phyloP scores from a whole-genome alignment of 1,139 yeast species.

The Pichia sp. region DNA sequence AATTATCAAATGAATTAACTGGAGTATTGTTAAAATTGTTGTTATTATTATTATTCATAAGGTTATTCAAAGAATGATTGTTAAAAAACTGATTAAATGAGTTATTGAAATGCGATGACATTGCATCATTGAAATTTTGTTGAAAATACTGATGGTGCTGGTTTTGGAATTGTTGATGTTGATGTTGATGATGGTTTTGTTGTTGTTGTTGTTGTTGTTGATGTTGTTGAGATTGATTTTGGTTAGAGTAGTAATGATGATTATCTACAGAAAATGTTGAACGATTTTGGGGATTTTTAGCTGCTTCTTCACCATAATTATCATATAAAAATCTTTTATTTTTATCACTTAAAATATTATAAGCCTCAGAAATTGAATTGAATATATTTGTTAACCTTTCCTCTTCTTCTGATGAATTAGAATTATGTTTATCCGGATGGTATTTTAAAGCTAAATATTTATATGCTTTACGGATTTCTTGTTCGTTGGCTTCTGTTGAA shows the following conservation, averaged over 20 bases:
- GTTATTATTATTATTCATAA: slow-evolving; percentile 2
- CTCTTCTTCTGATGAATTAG: slow-evolving; percentile 49
- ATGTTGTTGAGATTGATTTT: background rate
- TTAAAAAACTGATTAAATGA: slow-evolving; percentile 8
- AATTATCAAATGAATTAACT: background rate
- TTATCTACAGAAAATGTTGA: slow-evolving; percentile 10
- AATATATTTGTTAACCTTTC: slow-evolving; percentile 33
- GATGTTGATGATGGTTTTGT: background rate
- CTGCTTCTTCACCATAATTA: slow-evolving; percentile 52
- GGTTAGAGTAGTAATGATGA: slow-evolving; percentile 5
- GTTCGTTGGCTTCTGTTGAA: slow-evolving; percentile 37
- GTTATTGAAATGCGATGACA: background rate
- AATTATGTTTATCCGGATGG: slow-evolving; percentile 51
- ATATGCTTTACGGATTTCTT: slow-evolving; percentile 47
- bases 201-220: background rate
- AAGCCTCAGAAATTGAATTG: slow-evolving; percentile 47
- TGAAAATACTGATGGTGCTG: background rate
- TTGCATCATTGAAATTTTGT: background rate
- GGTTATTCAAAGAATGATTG: slow-evolving; percentile 1
- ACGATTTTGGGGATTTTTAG: slow-evolving; percentile 15
- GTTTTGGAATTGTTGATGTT: background rate
- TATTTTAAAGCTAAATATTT: slow-evolving; percentile 45
- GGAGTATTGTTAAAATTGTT: background rate
- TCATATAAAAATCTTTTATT: slow-evolving; percentile 43
- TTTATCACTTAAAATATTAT: slow-evolving; percentile 46